Base-by-base conservation (phyloP, 2,329 filamentous ascomycete species). In the Beauveria brongniartii region DNA sequence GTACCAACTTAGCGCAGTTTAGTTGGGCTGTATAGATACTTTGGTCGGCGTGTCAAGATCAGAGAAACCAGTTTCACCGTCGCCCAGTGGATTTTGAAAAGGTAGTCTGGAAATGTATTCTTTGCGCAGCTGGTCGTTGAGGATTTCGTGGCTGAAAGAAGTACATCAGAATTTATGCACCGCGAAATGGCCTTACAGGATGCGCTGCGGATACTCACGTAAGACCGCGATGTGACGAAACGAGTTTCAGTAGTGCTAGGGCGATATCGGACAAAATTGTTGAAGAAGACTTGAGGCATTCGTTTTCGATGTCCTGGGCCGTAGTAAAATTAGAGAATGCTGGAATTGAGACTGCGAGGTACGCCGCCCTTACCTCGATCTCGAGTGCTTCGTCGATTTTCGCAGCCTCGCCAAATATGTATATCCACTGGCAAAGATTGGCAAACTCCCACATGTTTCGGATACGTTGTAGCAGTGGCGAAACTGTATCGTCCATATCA, bases 391-490 rank as follows among this genome's bases (percentile, higher is more conserved):
- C 89, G 68, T 94, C 88, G 66, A 97, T 90, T 77, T 96, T 97
- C 72, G 96, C 87, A 48, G 87, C 87, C 69, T 89, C 87, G 64
- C 93, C 92, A 73, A 99, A 99, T 46, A 93, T 84, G 72, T 88
- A 90, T 63, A 97, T 90, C 82, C 92, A 99, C 75, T 99, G 93
- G 76, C 89, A 92, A 8, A 97, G 78, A 69, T 92, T 93, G 63
- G 93, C 91, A 75, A 97, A 97, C 74, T 97, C 90, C 92, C 93
- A 97, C 82, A 90, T 92, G 71, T 90, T 94, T 64, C 93, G 86
- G 66, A 97, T 82, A 65, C 81, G 86, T 62, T 85, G 77, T 30
- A 95, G 78, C 59, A 85, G 67, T 4, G 76, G 71, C 1, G 61
- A 53, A 20, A 60, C 66, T 20, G 62, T 64, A 26, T 64, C 30